Base-by-base conservation (phyloP, 1,284 basidiomycete genomes). In the Puccinia brachypodii region DNA sequence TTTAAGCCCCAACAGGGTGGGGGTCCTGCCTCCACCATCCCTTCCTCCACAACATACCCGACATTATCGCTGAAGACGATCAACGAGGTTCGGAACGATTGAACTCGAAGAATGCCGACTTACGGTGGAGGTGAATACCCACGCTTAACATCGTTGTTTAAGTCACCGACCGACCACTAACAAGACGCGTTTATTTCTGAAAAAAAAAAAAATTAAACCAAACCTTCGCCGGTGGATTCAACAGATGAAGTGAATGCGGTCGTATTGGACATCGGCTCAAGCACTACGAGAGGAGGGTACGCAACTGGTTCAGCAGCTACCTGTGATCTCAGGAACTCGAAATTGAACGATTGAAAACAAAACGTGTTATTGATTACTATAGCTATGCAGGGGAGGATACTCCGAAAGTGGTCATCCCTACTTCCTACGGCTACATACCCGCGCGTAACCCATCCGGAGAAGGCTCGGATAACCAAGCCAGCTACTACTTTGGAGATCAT, bases 381-480 rank as follows among this genome's bases (percentile, higher is more conserved):
- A 85, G 85, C 69, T 97, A 96, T 87, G 96, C 97, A 22, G 97
- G 97, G 73, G 96, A 99, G 87, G 97, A 99, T 86, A 91, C 93
- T 19, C 97, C 97, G 40, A 95, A 95, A 87, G 92, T 93, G 36
- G 91, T 98, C 83, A 91, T 97, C 82, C 94, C 97, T 0, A 93
- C 95, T 0, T 90, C 91, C 78, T 98, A 95, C 87, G 96, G 95
- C 33, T 96, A 92, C 87, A 90, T 88, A 1, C 83, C 86, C 40
- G 84, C 84, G 64, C 72, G 76, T 85, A 84, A 90, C 86, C 83
- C 87, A 85, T 84, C 86, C 75, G 80, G n/a, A n/a, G n/a, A 83
- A 4, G 76, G 84, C 7, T 82, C 84, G 1, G 89, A 89, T 82
- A 89, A 78, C 1, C 74, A 84, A 47, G 78, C 58, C 8, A 80